Percentiles rank a stretch among this genome's conserved stretches.
phyloP scores from a whole-genome alignment of 2,329 filamentous ascomycete species.

The Pseudovirgaria hyperparasitica region DNA sequence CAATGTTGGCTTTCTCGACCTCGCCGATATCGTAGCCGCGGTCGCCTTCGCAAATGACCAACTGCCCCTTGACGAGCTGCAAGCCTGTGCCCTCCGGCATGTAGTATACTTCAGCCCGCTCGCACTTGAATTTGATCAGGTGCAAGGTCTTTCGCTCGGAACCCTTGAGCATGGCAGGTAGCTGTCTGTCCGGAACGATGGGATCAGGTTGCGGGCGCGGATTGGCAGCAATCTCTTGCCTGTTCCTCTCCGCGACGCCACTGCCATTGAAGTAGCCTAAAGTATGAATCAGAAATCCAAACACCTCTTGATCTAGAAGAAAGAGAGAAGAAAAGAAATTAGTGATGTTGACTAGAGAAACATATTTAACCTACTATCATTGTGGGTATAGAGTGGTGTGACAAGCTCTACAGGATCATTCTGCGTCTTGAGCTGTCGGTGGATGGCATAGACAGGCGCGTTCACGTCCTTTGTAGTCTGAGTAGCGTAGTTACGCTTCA shows the following conservation, averaged over 20 bases:
- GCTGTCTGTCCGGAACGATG: conserved; percentile 11
- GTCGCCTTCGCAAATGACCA: conserved; percentile 96
- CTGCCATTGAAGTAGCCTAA: conserved; percentile 24
- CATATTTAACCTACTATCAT: too few relatives aligned
- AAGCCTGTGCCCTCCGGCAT: conserved; percentile 91
- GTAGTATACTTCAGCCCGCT: conserved; percentile 90
- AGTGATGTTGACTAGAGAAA: too few relatives aligned
- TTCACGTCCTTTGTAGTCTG: too few relatives aligned
- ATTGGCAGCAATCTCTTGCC: conserved; percentile 22
- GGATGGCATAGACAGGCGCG: too few relatives aligned
- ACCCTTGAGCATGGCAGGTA: conserved; percentile 7
- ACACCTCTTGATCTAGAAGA: too few relatives aligned
- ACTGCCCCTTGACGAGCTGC: conserved; percentile 76
- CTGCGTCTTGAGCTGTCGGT: too few relatives aligned
- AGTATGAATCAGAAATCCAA: conserved; percentile 19
- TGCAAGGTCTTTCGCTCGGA: conserved; percentile 22
- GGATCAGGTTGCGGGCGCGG: conserved; percentile 23
- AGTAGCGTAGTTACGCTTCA: too few relatives aligned
- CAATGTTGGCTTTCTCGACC: conserved; percentile 76
- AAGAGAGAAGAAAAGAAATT: too few relatives aligned
- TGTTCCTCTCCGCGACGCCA: conserved; percentile 20
- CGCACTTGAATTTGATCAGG: conserved; percentile 94
- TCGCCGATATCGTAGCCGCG: conserved; percentile 91
- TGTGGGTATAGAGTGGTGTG: too few relatives aligned
- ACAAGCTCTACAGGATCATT: too few relatives aligned